phyloP scores from a whole-genome alignment of 345 rosid species.

The Dipteronia sinensis region DNA sequence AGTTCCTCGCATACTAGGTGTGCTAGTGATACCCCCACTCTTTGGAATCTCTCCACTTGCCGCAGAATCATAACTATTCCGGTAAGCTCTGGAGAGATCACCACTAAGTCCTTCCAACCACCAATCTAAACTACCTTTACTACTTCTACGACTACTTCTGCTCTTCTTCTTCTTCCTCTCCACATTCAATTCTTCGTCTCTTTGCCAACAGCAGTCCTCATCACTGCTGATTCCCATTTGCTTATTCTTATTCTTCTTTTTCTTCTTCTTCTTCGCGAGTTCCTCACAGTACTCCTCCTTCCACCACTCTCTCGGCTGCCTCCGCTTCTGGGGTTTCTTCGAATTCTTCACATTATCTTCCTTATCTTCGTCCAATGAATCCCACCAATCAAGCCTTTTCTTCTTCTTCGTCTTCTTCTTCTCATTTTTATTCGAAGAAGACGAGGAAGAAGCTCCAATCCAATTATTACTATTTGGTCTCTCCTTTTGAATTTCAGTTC shows the following conservation, averaged over 20 bases:
- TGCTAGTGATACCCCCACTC: constrained; percentile 80
- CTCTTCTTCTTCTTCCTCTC: constrained; percentile 57
- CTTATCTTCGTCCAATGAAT: constrained; percentile 69
- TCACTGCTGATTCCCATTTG: constrained; percentile 39
- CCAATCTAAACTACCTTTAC: constrained; percentile 79
- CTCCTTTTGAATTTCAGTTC: constrained; percentile 77
- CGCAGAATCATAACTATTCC: constrained; percentile 58
- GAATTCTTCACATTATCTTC: constrained; percentile 41
- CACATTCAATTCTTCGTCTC: constrained; percentile 47
- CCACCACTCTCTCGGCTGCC: constrained; percentile 96
- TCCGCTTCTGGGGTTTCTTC: constrained; percentile 44
- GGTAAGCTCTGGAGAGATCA: constrained; percentile 58
- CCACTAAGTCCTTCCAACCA: constrained; percentile 78
- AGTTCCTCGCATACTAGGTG: constrained; percentile 98
- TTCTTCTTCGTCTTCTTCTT: constrained; percentile 45
- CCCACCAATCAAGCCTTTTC: constrained; percentile 90
- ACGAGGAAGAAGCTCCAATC: constrained; percentile 46
- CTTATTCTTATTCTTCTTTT: constrained; percentile 65
- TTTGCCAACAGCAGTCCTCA: constrained; percentile 67
- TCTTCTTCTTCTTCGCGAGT: constrained; percentile 64
- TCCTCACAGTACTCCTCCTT: constrained; percentile 90
- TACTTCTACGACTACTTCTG: constrained; percentile 51
- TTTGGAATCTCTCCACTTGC: constrained; percentile 69
- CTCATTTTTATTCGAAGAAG: constrained; percentile 41
- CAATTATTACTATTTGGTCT: constrained; percentile 73